Evolutionary conservation across 345 rosid species (phyloP).

Genomic region (Gossypium stocksii): DNA sequence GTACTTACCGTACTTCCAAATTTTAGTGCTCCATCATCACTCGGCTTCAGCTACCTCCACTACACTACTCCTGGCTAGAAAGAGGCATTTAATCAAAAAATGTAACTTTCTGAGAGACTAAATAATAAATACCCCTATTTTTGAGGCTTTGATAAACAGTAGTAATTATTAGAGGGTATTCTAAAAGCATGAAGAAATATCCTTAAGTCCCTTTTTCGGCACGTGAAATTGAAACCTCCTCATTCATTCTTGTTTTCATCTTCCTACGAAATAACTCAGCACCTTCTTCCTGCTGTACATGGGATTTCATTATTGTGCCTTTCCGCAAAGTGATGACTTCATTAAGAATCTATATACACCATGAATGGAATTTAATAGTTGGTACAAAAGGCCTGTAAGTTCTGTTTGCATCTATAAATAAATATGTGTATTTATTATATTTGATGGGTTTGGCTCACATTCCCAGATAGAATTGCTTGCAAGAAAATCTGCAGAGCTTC

Average conservation of each 20-base stretch:
- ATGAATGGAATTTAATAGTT: too few relatives aligned
- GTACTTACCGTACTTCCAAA: background rate
- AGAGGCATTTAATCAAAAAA: background rate
- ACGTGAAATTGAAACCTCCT: too few relatives aligned
- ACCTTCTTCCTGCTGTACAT: background rate
- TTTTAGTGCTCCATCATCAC: background rate
- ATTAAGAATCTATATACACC: too few relatives aligned
- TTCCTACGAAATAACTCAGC: background rate
- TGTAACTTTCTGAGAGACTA: too few relatives aligned
- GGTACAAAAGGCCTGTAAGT: too few relatives aligned
- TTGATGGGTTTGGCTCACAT: background rate
- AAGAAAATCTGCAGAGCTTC: background rate
- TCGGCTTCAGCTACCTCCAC: background rate
- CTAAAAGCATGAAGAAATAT: too few relatives aligned
- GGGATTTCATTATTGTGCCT: background rate
- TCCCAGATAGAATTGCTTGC: background rate
- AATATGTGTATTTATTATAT: background rate
- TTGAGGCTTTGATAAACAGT: background rate
- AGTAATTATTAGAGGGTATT: too few relatives aligned
- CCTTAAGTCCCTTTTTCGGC: too few relatives aligned
- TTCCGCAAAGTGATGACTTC: background rate
- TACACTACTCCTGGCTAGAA: background rate
- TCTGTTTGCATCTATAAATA: too few relatives aligned
- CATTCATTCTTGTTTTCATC: background rate
- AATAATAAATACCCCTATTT: background rate